Evolutionary conservation across 371 early-diverging fungal genomes (phyloP).

Genomic region (Coemansia sp.): DNA sequence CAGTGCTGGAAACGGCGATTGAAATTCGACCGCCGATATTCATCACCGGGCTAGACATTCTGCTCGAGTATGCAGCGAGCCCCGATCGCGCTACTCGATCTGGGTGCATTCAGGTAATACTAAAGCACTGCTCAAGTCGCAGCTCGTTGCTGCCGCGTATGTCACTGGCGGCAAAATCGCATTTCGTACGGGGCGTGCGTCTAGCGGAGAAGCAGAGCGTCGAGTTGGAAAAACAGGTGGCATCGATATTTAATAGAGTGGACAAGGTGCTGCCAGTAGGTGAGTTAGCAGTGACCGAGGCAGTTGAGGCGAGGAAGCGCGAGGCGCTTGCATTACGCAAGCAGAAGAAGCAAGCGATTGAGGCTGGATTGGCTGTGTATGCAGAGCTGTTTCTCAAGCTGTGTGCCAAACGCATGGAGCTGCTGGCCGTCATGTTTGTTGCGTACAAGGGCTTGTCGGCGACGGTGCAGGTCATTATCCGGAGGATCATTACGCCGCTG

Average conservation of each 20-base stretch:
- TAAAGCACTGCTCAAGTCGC: conserved; percentile 22
- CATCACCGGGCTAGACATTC: conserved; percentile 21
- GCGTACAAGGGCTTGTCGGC: conserved; percentile 55
- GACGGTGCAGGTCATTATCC: conserved; percentile 62
- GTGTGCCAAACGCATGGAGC: conserved; percentile 29
- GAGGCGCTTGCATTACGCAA: conserved; percentile 11
- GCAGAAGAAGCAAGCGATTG: conserved; percentile 18
- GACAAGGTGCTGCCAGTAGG: not conserved
- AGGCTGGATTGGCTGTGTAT: conserved; percentile 16
- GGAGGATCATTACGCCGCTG: conserved; percentile 67
- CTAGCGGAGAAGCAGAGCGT: not conserved
- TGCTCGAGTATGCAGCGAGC: conserved; percentile 31
- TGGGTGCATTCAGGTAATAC: conserved; percentile 42
- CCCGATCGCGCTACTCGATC: conserved; percentile 31
- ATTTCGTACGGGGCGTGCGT: conserved; percentile 12
- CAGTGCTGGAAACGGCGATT: conserved; percentile 35
- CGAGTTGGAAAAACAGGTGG: conserved; percentile 1
- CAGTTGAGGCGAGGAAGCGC: conserved; percentile 5
- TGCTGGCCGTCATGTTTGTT: conserved; percentile 52
- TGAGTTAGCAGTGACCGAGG: not conserved
- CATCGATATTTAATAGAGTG: not conserved
- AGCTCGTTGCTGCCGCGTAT: conserved; percentile 4
- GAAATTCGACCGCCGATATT: conserved; percentile 41
- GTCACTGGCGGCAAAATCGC: conserved; percentile 17
- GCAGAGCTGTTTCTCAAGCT: conserved; percentile 35